phyloP scores from a whole-genome alignment of 805 yeast species.

The Candida anglica region DNA sequence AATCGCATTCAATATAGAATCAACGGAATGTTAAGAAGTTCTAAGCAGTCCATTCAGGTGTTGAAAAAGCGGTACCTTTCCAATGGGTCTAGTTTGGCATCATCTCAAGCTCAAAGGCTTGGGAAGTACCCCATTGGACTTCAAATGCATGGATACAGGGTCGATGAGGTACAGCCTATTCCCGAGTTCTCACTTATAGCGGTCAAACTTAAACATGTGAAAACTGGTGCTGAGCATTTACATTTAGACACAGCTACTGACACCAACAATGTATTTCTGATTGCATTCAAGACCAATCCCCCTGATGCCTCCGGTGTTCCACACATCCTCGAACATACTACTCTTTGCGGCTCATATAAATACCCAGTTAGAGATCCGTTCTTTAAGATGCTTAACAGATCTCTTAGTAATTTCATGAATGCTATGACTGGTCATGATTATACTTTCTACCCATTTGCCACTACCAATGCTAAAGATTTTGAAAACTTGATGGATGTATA shows the following conservation, averaged over 20 bases:
- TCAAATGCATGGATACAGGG: constrained; percentile 60
- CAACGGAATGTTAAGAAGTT: too few relatives aligned
- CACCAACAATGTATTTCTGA: constrained; percentile 79
- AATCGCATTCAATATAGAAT: too few relatives aligned
- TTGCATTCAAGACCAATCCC: constrained; percentile 90
- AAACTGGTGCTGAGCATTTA: constrained; percentile 74
- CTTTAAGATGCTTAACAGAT: constrained; percentile 92
- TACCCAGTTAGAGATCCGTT: constrained; percentile 97
- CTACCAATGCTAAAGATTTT: constrained; percentile 82
- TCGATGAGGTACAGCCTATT: constrained; percentile 60
- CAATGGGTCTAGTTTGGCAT: too few relatives aligned
- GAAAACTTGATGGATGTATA: constrained; percentile 83
- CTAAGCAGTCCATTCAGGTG: too few relatives aligned
- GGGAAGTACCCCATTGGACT: constrained; percentile 61
- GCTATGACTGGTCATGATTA: constrained; percentile 99
- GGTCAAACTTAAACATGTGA: constrained; percentile 60
- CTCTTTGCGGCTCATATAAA: constrained; percentile 87
- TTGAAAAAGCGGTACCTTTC: too few relatives aligned
- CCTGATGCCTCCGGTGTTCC: constrained; percentile 96
- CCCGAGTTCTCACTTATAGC: constrained; percentile 85
- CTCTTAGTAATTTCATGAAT: constrained; percentile 95
- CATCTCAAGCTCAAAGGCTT: constrained; percentile 1
- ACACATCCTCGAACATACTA: constrained; percentile 93
- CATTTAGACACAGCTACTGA: constrained; percentile 82
- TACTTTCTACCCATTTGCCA: constrained; percentile 93